phyloP scores from a whole-genome alignment of 1,139 yeast genomes.

The Pichia sp. region DNA sequence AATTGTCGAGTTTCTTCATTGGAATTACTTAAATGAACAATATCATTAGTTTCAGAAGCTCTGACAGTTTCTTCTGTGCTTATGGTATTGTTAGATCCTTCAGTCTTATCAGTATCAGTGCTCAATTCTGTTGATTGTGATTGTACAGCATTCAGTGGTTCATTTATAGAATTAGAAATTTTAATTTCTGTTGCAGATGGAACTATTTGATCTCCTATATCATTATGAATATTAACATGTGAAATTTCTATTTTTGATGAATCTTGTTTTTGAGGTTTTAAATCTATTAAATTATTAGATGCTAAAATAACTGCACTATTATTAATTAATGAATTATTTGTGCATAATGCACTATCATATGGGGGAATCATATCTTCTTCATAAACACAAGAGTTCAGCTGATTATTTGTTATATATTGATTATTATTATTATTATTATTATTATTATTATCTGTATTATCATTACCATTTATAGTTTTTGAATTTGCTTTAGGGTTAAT shows the following conservation, averaged over 20 bases:
- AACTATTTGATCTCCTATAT: no score
- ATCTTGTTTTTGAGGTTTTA: slow-evolving; percentile 4
- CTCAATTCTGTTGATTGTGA: not conserved
- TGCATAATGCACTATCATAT: slow-evolving; percentile 3
- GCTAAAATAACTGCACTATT: not conserved
- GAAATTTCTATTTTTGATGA: no score
- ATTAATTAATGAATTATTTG: slow-evolving; percentile 6
- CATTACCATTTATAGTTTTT: slow-evolving; percentile 10
- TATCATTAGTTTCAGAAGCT: not conserved
- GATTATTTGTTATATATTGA: not conserved
- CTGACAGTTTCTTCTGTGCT: not conserved
- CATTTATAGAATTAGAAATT: no score
- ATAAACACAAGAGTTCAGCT: not conserved
- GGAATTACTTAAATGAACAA: not conserved
- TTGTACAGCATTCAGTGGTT: not conserved
- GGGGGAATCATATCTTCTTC: slow-evolving; percentile 12
- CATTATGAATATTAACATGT: no score
- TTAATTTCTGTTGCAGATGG: no score
- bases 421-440: not conserved
- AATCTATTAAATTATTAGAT: not conserved
- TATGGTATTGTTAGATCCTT: not conserved
- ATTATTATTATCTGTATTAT: not conserved
- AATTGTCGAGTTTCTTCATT: slow-evolving; percentile 9
- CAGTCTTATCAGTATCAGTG: not conserved
- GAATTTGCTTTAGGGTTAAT: slow-evolving; percentile 5